Conservation (phyloP, 2,329 filamentous ascomycete species). For the Apiospora arundinis region DNA sequence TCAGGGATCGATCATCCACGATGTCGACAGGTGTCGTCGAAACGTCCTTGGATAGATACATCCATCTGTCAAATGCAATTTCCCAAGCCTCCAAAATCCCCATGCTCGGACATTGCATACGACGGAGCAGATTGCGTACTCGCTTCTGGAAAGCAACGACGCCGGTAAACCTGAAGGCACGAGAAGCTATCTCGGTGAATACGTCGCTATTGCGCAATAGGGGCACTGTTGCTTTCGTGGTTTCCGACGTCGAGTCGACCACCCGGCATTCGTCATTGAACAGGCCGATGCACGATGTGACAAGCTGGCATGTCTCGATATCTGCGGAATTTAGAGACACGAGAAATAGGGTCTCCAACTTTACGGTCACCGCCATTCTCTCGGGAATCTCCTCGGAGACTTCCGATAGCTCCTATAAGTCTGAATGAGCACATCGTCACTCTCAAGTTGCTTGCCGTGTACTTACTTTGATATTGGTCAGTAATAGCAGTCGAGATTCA, state of each 20-base stretch:
- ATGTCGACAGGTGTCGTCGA: conserved; percentile 57
- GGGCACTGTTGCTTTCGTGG: conserved; percentile 56
- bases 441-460: neutral
- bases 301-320: conserved; percentile 68
- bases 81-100: conserved; percentile 75
- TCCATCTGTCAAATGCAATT: conserved; percentile 68
- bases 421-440: neutral
- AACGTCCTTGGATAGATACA: conserved; percentile 67
- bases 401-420: conserved; percentile 58
- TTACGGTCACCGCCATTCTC: conserved; percentile 57
- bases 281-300: conserved; percentile 65
- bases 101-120: conserved; percentile 66
- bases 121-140: conserved; percentile 63
- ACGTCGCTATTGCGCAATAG: conserved; percentile 66
- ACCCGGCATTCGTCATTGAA: conserved; percentile 67
- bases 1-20: conserved; percentile 61
- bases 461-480: conserved; percentile 57
- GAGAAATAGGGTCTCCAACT: conserved; percentile 67
- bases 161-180: conserved; percentile 70
- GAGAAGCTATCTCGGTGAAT: conserved; percentile 67
- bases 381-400: conserved; percentile 62
- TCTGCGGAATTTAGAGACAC: conserved; percentile 70
- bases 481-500: conserved; percentile 58
- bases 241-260: conserved; percentile 57
- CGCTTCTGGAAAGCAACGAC: conserved; percentile 74